Base-by-base conservation (phyloP, 2,329 filamentous ascomycete species). In the Exophiala xenobiotica region DNA sequence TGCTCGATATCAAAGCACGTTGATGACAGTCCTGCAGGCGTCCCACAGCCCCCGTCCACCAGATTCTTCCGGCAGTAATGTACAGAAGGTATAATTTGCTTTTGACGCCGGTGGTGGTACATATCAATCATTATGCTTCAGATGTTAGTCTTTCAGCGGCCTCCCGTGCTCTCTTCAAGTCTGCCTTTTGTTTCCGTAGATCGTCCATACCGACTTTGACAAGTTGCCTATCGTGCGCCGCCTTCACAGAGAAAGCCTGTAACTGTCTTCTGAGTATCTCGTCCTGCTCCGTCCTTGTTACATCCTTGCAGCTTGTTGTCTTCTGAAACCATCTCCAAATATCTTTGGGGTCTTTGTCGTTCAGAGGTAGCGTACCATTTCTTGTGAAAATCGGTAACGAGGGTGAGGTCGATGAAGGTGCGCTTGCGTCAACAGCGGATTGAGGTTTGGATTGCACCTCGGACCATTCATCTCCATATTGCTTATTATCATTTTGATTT, bases 131-230 rank as follows among this genome's bases (percentile, higher is more conserved):
- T 51, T 27, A 46, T 41, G 24, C 44, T 48, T 68, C 59, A 56
- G 65, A 60, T 57, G 65, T 67, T 60, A 72, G 58, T 61, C 67
- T 71, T 57, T 72, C 71, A 19, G 72, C 67, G 54, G 73, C 71
- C 53, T 70, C 71, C 53, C 68, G 67, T 19, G 73, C 72, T 53
- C 70, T 70, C 56, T 69, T 65, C 57, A 76, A 58, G 63, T 75
- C 70, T 27, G 66, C 65, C 62, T 73, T 69, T 60, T 75, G 69
- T 51, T 74, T 72, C 63, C 70, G 70, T 63, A 71, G 71, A 26
- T 66, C 67, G 59, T 75, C 71, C 8, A 71, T 66, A 47, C 70
- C 70, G 35, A 47, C 63, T 14, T 62, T 62, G 41, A 74, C 67
- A 18, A 68, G 64, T 54, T 64, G 53, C 24, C 69, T 64, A 61